phyloP scores from a whole-genome alignment of 306 rosid genomes.

The Prunus mongolica region DNA sequence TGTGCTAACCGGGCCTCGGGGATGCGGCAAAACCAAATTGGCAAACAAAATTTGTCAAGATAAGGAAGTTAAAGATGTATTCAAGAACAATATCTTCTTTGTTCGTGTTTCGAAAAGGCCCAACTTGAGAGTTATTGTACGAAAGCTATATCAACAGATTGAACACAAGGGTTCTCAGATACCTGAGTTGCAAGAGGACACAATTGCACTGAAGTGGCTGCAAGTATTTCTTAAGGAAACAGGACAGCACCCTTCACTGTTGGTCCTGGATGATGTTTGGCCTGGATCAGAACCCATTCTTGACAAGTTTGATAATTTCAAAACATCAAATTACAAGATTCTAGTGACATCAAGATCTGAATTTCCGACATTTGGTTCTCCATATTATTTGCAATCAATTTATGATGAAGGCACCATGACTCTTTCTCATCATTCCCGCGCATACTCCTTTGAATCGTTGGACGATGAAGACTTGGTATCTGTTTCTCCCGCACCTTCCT shows the following conservation, averaged over 20 bases:
- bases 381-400: background rate
- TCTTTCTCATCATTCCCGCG: background rate
- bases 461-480: background rate
- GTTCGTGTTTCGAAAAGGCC: background rate
- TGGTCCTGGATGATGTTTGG: too few species aligned
- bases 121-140: background rate
- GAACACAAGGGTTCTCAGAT: too few species aligned
- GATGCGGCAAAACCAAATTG: constrained; percentile 19
- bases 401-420: background rate
- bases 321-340: too few species aligned
- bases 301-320: too few species aligned
- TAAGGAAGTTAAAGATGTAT: background rate
- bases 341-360: too few species aligned
- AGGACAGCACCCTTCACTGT: too few species aligned
- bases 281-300: too few species aligned
- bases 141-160: background rate
- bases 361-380: too few species aligned
- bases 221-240: too few species aligned
- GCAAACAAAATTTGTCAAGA: background rate
- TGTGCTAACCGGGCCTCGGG: constrained; percentile 8
- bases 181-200: too few species aligned
- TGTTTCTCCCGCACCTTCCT: background rate
- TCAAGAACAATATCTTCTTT: background rate
- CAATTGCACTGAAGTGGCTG: too few species aligned
- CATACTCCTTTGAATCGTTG: background rate